Percentiles rank a stretch among this genome's conserved stretches.
phyloP scores from a whole-genome alignment of 768 basidiomycete genomes.

The Holtermannia corniformis region DNA sequence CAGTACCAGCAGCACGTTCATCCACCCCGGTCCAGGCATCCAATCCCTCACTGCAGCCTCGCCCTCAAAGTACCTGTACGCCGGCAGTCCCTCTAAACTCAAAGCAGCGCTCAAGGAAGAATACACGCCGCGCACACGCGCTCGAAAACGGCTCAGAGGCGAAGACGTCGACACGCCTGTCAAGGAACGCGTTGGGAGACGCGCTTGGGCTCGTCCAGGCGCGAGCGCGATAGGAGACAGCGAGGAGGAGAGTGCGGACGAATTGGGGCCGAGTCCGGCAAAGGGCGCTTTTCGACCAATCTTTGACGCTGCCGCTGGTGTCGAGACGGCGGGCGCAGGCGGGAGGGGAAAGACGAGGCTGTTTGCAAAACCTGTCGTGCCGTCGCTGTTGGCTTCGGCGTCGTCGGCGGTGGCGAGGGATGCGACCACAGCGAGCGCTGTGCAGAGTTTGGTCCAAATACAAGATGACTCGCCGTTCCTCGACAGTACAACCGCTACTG shows the following conservation, averaged over 20 bases:
- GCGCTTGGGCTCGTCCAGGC: neutral
- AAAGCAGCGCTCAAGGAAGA: conserved; percentile 17
- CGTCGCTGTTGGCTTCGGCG: too few species aligned
- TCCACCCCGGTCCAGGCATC: neutral
- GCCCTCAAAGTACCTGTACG: conserved; percentile 24
- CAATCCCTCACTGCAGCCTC: conserved; percentile 1
- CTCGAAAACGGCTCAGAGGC: conserved; percentile 25
- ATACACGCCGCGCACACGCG: conserved; percentile 29
- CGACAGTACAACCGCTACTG: too few species aligned
- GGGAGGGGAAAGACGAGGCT: too few species aligned
- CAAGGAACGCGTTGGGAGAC: conserved; percentile 13
- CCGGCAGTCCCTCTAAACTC: conserved; percentile 23
- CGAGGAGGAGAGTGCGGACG: neutral
- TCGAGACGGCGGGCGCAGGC: too few species aligned
- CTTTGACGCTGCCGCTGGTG: too few species aligned
- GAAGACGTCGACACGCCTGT: conserved; percentile 31
- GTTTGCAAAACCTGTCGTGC: too few species aligned
- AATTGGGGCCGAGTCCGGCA: neutral
- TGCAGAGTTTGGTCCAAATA: too few species aligned
- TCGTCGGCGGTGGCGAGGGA: too few species aligned
- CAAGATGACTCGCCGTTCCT: too few species aligned
- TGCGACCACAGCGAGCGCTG: too few species aligned
- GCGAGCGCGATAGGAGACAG: conserved; percentile 3
- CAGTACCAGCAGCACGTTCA: neutral
- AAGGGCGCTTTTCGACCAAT: too few species aligned